Conservation (phyloP, 2,329 filamentous ascomycete genomes). For the Ilyonectria mors-panacis region DNA sequence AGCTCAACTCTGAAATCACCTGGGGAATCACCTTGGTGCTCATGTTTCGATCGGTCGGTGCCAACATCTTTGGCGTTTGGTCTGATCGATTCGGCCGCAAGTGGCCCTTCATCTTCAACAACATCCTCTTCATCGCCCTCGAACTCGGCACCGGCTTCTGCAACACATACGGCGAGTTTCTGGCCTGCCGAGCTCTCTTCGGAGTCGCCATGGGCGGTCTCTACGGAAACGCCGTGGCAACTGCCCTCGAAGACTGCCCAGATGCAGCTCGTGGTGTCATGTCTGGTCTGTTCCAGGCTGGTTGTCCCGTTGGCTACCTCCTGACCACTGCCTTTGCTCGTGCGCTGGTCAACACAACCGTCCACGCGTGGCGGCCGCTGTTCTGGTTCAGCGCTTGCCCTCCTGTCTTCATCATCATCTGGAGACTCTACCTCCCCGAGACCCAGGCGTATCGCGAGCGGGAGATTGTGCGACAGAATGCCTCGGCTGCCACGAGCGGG, state of each 20-base stretch:
- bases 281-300: constrained; percentile 83
- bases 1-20: constrained; percentile 71
- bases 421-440: constrained; percentile 84
- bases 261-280: constrained; percentile 79
- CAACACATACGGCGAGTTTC: constrained; percentile 77
- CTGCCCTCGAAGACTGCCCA: constrained; percentile 82
- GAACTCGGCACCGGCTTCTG: constrained; percentile 81
- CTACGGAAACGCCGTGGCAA: constrained; percentile 84
- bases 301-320: constrained; percentile 78
- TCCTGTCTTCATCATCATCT: constrained; percentile 84
- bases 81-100: constrained; percentile 71
- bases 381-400: constrained; percentile 92
- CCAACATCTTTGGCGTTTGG: constrained; percentile 68
- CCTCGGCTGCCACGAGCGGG: constrained; percentile 38
- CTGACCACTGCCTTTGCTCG: constrained; percentile 71
- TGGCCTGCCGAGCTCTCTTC: constrained; percentile 82
- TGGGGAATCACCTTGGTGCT: constrained; percentile 76
- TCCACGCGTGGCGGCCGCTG: constrained; percentile 85
- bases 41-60: constrained; percentile 72
- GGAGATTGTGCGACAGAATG: constrained; percentile 70
- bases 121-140: constrained; percentile 78
- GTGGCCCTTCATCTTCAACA: constrained; percentile 84
- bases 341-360: constrained; percentile 81
- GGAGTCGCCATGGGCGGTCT: constrained; percentile 87
- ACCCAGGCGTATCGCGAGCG: constrained; percentile 81